These are phyloP conservation scores for Ziziphus jujuba DNA, from an alignment of 306 rosid genomes.

Conservation along the genomic window DNA sequence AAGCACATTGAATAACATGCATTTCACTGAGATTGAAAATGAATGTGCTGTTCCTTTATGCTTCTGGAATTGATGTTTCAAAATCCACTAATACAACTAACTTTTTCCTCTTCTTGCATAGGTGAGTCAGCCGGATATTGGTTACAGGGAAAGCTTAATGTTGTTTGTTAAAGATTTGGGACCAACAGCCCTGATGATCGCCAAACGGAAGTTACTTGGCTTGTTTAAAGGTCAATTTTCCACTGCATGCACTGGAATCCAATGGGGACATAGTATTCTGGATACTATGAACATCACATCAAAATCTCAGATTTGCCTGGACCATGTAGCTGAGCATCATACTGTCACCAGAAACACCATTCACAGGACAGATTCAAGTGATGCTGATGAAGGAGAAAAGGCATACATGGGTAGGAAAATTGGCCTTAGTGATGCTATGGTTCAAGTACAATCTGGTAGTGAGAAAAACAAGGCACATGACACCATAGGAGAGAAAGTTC, in stretches of 20 bases:
- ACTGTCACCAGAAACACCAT: not conserved
- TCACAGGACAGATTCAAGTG: conserved; percentile 12
- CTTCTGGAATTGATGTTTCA: not conserved
- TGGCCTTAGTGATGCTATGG: not conserved
- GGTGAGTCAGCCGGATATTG: conserved; percentile 46
- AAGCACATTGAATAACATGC: not conserved
- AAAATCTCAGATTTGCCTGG: conserved; percentile 22
- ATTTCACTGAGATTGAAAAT: not conserved
- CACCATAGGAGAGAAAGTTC: conserved; percentile 12
- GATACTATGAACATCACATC: conserved; percentile 6
- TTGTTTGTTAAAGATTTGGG: conserved; percentile 54
- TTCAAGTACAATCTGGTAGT: conserved; percentile 17
- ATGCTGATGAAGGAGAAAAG: conserved; percentile 11
- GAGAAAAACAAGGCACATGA: conserved; percentile 16
- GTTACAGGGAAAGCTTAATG: conserved; percentile 62
- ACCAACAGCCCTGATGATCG: conserved; percentile 45
- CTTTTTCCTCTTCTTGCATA: conserved; percentile 15
- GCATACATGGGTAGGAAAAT: conserved; percentile 13
- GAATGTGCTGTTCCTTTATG: not conserved
- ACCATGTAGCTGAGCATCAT: not conserved
- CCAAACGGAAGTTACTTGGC: conserved; percentile 43
- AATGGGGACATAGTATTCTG: conserved; percentile 8
- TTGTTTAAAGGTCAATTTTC: conserved; percentile 22
- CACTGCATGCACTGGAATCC: conserved; percentile 17
- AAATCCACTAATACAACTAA: not conserved